phyloP scores from a whole-genome alignment of 805 yeast genomes.

The Blastobotrys mokoenaii region DNA sequence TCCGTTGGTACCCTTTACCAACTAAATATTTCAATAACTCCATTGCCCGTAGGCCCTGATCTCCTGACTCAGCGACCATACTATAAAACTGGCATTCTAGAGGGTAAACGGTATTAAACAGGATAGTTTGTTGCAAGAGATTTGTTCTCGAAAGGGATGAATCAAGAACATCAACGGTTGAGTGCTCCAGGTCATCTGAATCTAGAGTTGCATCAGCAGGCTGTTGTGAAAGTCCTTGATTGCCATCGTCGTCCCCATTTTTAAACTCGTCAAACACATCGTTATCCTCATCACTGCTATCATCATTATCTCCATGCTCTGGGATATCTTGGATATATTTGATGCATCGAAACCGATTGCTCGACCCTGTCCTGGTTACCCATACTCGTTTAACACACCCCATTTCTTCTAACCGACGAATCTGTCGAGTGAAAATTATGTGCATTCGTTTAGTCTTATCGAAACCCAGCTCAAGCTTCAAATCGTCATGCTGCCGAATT shows the following conservation, averaged over 20 bases:
- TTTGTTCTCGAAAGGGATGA: too few species aligned
- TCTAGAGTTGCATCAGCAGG: background rate
- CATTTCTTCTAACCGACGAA: conserved; percentile 20
- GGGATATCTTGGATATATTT: conserved; percentile 26
- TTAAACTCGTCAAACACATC: conserved; percentile 29
- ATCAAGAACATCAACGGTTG: conserved; percentile 2
- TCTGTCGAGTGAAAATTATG: conserved; percentile 17
- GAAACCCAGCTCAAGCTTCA: conserved; percentile 33
- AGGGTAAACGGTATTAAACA: conserved; percentile 51
- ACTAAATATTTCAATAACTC: conserved; percentile 41
- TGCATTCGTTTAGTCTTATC: conserved; percentile 21
- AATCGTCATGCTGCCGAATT: conserved; percentile 29
- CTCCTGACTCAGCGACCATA: conserved; percentile 33
- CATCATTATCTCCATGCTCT: conserved; percentile 24
- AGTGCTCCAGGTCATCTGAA: background rate
- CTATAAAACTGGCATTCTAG: conserved; percentile 55
- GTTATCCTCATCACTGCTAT: conserved; percentile 22
- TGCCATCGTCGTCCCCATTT: conserved; percentile 20
- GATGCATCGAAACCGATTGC: conserved; percentile 28
- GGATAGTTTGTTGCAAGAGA: background rate
- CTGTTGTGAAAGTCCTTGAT: background rate
- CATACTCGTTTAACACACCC: conserved; percentile 26
- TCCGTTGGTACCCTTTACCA: conserved; percentile 47
- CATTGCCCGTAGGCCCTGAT: conserved; percentile 52
- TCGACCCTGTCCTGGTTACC: conserved; percentile 29